Percentiles rank a stretch among this genome's conserved stretches.
phyloP scores from a whole-genome alignment of 2,329 filamentous ascomycete genomes.

The Phyllosticta citribraziliensis region DNA sequence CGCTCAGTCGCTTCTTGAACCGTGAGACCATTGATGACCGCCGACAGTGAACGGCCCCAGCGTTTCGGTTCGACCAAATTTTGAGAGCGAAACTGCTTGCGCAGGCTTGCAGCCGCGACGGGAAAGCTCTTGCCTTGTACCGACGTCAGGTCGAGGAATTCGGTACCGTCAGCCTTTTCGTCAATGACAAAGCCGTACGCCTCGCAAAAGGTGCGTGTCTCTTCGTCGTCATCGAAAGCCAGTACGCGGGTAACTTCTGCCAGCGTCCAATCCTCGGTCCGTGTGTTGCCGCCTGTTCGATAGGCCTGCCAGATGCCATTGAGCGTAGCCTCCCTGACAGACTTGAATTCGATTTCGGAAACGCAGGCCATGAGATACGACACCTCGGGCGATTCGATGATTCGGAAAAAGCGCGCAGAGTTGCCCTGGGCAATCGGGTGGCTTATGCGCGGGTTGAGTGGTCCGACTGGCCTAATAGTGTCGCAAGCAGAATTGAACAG shows the following conservation, averaged over 20 bases:
- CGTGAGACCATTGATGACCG: slow-evolving; percentile 47
- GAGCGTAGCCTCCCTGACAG: slow-evolving; percentile 47
- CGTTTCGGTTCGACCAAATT: slow-evolving; percentile 50
- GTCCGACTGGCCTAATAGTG: slow-evolving; percentile 42
- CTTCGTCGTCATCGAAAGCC: slow-evolving; percentile 45
- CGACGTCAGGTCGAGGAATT: slow-evolving; percentile 45
- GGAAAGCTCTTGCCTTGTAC: slow-evolving; percentile 27
- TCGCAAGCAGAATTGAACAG: slow-evolving; percentile 48
- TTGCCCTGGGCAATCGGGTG: slow-evolving; percentile 49
- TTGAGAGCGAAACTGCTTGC: slow-evolving; percentile 45
- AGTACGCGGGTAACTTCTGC: slow-evolving; percentile 42
- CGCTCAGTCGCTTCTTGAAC: slow-evolving; percentile 42
- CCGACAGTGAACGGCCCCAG: slow-evolving; percentile 43
- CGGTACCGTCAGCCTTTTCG: slow-evolving; percentile 34
- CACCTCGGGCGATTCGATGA: slow-evolving; percentile 44
- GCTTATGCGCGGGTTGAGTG: slow-evolving; percentile 37
- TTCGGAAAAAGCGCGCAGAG: slow-evolving; percentile 47
- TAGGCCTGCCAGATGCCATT: slow-evolving; percentile 46
- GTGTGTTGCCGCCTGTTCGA: slow-evolving; percentile 40
- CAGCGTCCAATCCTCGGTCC: slow-evolving; percentile 48
- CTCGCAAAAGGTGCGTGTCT: slow-evolving; percentile 45
- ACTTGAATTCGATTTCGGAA: slow-evolving; percentile 52
- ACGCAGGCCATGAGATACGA: slow-evolving; percentile 57
- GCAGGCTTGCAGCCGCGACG: slow-evolving; percentile 19
- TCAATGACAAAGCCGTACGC: slow-evolving; percentile 43